phyloP scores from a whole-genome alignment of 768 basidiomycete genomes.

The Podaxis pistillaris region DNA sequence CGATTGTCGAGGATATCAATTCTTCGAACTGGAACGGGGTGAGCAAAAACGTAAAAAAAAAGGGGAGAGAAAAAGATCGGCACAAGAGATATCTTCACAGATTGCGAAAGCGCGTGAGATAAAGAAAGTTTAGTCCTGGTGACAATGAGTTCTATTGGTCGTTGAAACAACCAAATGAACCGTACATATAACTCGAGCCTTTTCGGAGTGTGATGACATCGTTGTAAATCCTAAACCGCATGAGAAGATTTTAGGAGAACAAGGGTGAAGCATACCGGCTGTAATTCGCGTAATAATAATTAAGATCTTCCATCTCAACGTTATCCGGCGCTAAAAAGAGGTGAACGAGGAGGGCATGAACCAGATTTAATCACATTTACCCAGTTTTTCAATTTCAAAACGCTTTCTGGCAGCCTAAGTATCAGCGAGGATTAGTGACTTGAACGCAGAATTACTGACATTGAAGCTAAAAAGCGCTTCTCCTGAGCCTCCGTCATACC shows the following conservation, averaged over 20 bases:
- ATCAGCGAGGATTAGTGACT: conserved; percentile 16
- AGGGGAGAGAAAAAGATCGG: conserved; percentile 1
- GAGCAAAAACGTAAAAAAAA: not conserved
- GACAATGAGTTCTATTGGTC: conserved; percentile 9
- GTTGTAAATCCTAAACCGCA: conserved; percentile 75
- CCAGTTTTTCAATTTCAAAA: conserved; percentile 88
- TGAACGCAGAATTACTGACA: conserved; percentile 52
- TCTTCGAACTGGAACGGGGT: conserved; percentile 71
- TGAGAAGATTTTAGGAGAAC: conserved; percentile 6
- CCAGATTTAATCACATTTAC: conserved; percentile 32
- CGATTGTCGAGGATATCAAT: conserved; percentile 88
- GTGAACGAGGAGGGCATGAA: conserved; percentile 13
- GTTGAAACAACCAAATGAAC: conserved; percentile 19
- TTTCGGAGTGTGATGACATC: conserved; percentile 94
- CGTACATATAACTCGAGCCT: conserved; percentile 94
- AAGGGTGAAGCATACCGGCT: conserved; percentile 60
- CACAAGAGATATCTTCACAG: conserved; percentile 94
- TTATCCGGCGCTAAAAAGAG: conserved; percentile 69
- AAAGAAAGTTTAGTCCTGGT: conserved; percentile 91
- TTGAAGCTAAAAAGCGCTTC: conserved; percentile 82
- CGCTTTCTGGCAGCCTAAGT: conserved; percentile 61
- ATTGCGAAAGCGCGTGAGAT: conserved; percentile 93
- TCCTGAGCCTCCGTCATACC: conserved; percentile 96
- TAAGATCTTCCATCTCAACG: conserved; percentile 94
- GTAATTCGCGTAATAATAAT: conserved; percentile 96